Percentiles rank a stretch among this genome's conserved stretches.
Conservation (phyloP, 495 filamentous ascomycete genomes). For the Penicillium pulvis region DNA sequence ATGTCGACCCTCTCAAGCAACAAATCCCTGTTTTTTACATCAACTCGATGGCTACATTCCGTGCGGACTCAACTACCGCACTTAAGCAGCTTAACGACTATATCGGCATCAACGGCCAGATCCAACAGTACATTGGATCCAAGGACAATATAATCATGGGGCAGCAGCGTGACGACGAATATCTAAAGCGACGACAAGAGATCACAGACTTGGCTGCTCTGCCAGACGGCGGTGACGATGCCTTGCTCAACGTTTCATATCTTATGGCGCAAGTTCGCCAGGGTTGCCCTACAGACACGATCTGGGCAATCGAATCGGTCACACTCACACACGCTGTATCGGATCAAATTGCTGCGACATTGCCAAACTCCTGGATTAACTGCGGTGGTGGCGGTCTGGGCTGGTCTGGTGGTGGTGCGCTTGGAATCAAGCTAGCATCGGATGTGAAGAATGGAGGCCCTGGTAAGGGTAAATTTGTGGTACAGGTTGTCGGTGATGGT, state of each 20-base stretch:
- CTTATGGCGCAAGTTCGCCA: constrained; percentile 65
- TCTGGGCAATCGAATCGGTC: constrained; percentile 87
- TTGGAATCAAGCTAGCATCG: constrained; percentile 86
- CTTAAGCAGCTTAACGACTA: constrained; percentile 71
- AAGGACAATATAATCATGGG: constrained; percentile 52
- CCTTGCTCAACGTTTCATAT: constrained; percentile 70
- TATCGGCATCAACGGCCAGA: constrained; percentile 45
- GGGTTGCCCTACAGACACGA: constrained; percentile 71
- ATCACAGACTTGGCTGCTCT: constrained; percentile 60
- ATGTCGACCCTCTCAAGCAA: constrained; percentile 84
- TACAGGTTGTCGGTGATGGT: constrained; percentile 91
- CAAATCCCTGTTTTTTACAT: constrained; percentile 87
- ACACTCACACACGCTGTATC: constrained; percentile 79
- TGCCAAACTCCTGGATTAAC: constrained; percentile 86
- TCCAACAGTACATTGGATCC: constrained; percentile 48
- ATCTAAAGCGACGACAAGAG: constrained; percentile 58
- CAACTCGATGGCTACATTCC: constrained; percentile 70
- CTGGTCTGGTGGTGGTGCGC: constrained; percentile 88
- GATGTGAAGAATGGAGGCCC: constrained; percentile 58
- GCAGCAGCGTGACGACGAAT: constrained; percentile 57
- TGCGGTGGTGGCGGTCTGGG: constrained; percentile 93
- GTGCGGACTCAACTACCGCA: constrained; percentile 70
- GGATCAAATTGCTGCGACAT: constrained; percentile 74
- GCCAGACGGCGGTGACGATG: constrained; percentile 54
- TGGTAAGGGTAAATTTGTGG: constrained; percentile 80